Base-by-base conservation (phyloP, 306 rosid genomes). In the Luffa aegyptiaca region DNA sequence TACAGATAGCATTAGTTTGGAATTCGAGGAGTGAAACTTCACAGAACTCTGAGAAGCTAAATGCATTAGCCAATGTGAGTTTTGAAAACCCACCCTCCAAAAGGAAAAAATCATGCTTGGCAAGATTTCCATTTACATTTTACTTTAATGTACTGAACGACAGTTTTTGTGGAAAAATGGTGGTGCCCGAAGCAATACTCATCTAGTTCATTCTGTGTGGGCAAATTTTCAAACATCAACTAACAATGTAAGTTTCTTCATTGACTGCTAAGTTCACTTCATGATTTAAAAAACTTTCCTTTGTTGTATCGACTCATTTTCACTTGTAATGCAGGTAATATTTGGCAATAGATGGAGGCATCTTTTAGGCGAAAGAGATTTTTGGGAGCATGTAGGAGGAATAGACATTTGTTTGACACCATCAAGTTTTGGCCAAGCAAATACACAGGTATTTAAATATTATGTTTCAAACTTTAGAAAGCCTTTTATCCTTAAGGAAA, bases 301-400 rank as follows among this genome's bases (percentile, higher is more conserved):
- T 31, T 4, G 37, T 31, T 72, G 59, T 5, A 48, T 14, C 10
- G 3, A 46, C 13, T 48, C 26, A 3, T 13, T 73, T 26, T 49
- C 48, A 69, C 53, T 9, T 26, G 44, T 48, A 2, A 26, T 87
- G 84, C 95, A 95, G 97, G 83, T 92, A 76, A 95, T 95, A 64
- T 95, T 95, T 87, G 98, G 97, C 62, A 95, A 95, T 89, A 91
- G 92, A 84, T 95, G 98, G 97, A 90, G 97, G 81, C 93, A 95
- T 87, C 92, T 95, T 83, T 83, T 86, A 74, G 98, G 98, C 57
- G 97, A 95, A 76, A 85, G 84, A 86, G 97, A 92, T 75, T 92
- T 94, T 83, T 92, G 98, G 98, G 98, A 95, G 82, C 91, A 88
- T 85, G 93, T 95, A 44, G 97, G 98, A 79, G 97, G 98, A 81